Evolutionary conservation across 495 filamentous ascomycete species (phyloP).

Genomic region (Penicillium turbatum): DNA sequence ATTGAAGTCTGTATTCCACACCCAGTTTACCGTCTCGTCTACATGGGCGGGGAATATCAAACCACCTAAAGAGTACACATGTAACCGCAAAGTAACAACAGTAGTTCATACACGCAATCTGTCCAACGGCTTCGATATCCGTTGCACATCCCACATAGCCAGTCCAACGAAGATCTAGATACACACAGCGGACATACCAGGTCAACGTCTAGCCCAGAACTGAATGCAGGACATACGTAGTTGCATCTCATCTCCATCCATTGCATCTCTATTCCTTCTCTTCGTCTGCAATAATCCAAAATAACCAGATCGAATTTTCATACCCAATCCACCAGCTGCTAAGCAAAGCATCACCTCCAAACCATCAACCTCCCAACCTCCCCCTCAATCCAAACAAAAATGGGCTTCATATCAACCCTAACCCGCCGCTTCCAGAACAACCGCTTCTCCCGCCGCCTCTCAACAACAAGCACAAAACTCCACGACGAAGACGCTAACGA

Average conservation of each 20-base stretch:
- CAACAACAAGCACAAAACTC: slow-evolving; percentile 13
- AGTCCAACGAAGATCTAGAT: not conserved
- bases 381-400: not conserved
- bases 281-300: too few relatives aligned
- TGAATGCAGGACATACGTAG: not conserved
- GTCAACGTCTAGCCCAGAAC: not conserved
- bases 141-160: not conserved
- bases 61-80: not conserved
- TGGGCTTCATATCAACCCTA: slow-evolving; percentile 24
- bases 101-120: not conserved
- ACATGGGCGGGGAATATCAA: not conserved
- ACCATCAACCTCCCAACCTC: not conserved
- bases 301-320: too few relatives aligned
- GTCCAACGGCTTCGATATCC: not conserved
- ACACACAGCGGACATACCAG: not conserved
- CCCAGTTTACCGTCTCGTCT: too few relatives aligned
- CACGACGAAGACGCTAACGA: slow-evolving; percentile 24
- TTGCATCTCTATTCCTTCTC: too few relatives aligned
- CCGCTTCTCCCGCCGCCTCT: slow-evolving; percentile 16
- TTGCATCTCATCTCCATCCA: too few relatives aligned
- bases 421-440: slow-evolving; percentile 17
- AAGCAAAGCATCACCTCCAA: not conserved
- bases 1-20: too few relatives aligned
- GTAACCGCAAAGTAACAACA: not conserved
- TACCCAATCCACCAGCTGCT: too few relatives aligned